Evolutionary conservation across 2,329 filamentous ascomycete species (phyloP), one percentile per base, ranked within the genome.

Genomic region (Lithohypha guttulata): DNA sequence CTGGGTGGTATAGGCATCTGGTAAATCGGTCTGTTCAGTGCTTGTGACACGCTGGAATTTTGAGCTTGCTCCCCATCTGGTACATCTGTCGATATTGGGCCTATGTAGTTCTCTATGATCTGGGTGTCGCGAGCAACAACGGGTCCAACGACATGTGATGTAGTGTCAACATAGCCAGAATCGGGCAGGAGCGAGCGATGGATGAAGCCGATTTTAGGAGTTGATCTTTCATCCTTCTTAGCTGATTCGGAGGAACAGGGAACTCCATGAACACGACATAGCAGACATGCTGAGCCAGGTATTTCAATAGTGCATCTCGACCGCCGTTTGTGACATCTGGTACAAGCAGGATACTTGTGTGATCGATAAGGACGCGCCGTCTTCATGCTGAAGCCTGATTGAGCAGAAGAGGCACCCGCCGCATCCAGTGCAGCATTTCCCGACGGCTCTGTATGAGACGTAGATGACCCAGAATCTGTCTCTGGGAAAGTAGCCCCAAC

Each of bases 81-180:
- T 47, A 48, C 39, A 48, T 45, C 17, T 44, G 57, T 59, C 39
- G 55, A 47, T 43, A 63, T 58, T 18, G 60, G 57, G 13, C 66
- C 66, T 42, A 77, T 65, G 41, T 75, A 75, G 36, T 73, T 68
- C n/a, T 74, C 69, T 31, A 78, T 61, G 8, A 78, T 65, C 38
- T 77, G 73, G 1, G 70, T 73, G 56, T 79, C 75, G 34, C 70
- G 70, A 4, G 71, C 73, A 4, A 71, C 65, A 4, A 73, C 70
- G 0, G 74, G 74, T 0, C 75, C 73, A 36, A 79, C 66, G 42
- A 79, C 75, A 47, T 75, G 69, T 2, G 65, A 61, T 18, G 41
- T 41, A 2, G 42, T 43, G 29, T 47, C 44, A 1, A 46, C n/a
- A 14, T 45, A 34, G 23, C 37, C 45, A 1, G 43, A 39, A 21